These are phyloP conservation scores for Drechslera avenae DNA, from an alignment of 2,329 filamentous ascomycete species.

Conservation along the genomic window DNA sequence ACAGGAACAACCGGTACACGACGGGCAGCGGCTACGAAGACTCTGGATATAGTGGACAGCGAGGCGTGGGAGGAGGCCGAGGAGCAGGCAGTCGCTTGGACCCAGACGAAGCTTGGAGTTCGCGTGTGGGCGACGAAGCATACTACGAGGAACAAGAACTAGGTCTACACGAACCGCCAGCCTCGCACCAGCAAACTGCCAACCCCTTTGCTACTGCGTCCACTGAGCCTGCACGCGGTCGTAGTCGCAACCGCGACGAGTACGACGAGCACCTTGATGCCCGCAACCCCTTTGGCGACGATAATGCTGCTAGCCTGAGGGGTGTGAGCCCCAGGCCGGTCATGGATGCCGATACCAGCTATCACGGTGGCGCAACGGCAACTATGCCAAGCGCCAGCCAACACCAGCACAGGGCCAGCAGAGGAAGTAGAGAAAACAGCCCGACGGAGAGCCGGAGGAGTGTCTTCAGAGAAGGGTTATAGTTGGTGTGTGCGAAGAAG, in stretches of 20 bases:
- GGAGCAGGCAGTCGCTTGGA: conserved; percentile 67
- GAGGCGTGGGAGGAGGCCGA: conserved; percentile 37
- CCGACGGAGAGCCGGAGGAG: conserved; percentile 69
- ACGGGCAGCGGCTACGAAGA: conserved; percentile 78
- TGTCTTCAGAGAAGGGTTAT: conserved; percentile 73
- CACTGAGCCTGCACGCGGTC: conserved; percentile 48
- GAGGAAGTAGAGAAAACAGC: conserved; percentile 58
- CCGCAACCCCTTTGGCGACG: conserved; percentile 49
- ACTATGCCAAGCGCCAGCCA: conserved; percentile 47
- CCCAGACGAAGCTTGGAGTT: conserved; percentile 85
- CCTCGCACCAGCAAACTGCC: conserved; percentile 44
- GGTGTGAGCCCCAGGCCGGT: conserved; percentile 77
- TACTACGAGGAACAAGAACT: conserved; percentile 82
- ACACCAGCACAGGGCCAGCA: conserved; percentile 39
- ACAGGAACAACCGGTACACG: conserved; percentile 68
- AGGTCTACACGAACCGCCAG: conserved; percentile 57
- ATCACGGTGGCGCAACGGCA: conserved; percentile 46
- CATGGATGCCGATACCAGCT: conserved; percentile 54
- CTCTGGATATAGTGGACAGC: conserved; percentile 47
- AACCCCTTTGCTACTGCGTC: conserved; percentile 30
- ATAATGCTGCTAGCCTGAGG: conserved; percentile 58
- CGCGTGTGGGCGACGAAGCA: conserved; percentile 75
- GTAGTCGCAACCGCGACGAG: conserved; percentile 56
- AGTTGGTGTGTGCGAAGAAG: not conserved
- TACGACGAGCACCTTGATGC: conserved; percentile 42